phyloP scores from a whole-genome alignment of 2,329 filamentous ascomycete species.

The Alternaria tenuissima region DNA sequence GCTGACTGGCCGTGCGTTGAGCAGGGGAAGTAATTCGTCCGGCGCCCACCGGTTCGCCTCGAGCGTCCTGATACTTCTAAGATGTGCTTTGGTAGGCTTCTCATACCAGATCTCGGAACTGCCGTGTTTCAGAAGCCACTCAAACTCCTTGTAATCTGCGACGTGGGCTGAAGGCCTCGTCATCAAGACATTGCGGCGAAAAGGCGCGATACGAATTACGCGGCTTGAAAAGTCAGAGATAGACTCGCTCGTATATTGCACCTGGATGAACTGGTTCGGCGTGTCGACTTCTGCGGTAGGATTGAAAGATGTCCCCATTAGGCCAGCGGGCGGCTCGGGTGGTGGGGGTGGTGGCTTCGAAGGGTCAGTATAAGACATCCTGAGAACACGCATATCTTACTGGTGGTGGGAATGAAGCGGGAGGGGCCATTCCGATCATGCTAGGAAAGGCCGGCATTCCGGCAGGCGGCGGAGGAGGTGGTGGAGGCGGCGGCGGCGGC shows the following conservation, averaged over 20 bases:
- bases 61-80: conserved; percentile 20
- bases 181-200: conserved; percentile 36
- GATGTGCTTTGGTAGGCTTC: conserved; percentile 28
- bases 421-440: background rate
- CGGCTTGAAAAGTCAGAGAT: conserved; percentile 19
- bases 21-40: conserved; percentile 21
- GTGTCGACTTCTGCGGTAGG: conserved; percentile 18
- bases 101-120: conserved; percentile 42
- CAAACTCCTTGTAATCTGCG: conserved; percentile 39
- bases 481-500: conserved; percentile 4
- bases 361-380: background rate
- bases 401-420: conserved; percentile 18
- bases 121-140: conserved; percentile 41
- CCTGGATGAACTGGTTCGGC: conserved; percentile 30
- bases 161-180: conserved; percentile 30
- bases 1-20: conserved; percentile 26
- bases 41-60: conserved; percentile 13
- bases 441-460: background rate
- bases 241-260: conserved; percentile 31
- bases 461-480: background rate
- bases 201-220: conserved; percentile 32
- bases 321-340: conserved; percentile 13
- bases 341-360: conserved; percentile 22
- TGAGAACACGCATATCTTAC: background rate
- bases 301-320: background rate